Evolutionary conservation across 2,329 filamentous ascomycete species (phyloP).

Genomic region (Chaetomiaceae sp.): DNA sequence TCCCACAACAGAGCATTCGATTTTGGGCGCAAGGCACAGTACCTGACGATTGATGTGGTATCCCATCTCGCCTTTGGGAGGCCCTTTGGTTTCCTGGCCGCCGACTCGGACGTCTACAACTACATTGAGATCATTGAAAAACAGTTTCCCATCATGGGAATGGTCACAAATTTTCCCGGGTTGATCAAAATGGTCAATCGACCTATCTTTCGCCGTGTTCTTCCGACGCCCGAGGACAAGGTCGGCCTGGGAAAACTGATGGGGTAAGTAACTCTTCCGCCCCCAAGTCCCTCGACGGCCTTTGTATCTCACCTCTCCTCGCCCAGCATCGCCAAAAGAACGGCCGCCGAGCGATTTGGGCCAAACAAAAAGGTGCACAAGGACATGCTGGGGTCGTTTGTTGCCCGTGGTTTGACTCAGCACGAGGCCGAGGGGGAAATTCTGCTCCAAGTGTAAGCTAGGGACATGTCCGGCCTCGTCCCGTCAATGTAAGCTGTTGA

Average conservation of each 20-base stretch:
- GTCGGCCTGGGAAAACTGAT: constrained; percentile 29
- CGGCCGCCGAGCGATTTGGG: constrained; percentile 41
- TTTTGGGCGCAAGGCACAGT: constrained; percentile 41
- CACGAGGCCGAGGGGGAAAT: constrained; percentile 40
- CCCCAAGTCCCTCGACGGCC: neutral
- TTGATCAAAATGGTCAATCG: constrained; percentile 22
- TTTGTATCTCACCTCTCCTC: neutral
- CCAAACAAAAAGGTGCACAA: constrained; percentile 37
- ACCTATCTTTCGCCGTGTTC: constrained; percentile 35
- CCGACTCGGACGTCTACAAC: constrained; percentile 41
- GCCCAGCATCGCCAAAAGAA: constrained; percentile 37
- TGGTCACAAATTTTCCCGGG: constrained; percentile 39
- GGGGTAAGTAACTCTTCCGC: constrained; percentile 15
- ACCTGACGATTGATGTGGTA: constrained; percentile 49
- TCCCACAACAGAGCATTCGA: constrained; percentile 29
- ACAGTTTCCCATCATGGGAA: constrained; percentile 37
- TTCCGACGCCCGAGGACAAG: constrained; percentile 29
- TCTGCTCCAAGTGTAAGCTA: constrained; percentile 19
- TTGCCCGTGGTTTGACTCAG: constrained; percentile 38
- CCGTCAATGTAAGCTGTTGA: too few relatives aligned
- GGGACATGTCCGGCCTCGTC: too few relatives aligned
- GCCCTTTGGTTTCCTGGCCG: constrained; percentile 41
- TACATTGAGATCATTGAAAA: constrained; percentile 40
- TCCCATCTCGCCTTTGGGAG: constrained; percentile 44
- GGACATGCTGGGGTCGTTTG: constrained; percentile 51